Evolutionary conservation across 305 asterid genomes (phyloP).

Genomic region (Andrographis paniculata): DNA sequence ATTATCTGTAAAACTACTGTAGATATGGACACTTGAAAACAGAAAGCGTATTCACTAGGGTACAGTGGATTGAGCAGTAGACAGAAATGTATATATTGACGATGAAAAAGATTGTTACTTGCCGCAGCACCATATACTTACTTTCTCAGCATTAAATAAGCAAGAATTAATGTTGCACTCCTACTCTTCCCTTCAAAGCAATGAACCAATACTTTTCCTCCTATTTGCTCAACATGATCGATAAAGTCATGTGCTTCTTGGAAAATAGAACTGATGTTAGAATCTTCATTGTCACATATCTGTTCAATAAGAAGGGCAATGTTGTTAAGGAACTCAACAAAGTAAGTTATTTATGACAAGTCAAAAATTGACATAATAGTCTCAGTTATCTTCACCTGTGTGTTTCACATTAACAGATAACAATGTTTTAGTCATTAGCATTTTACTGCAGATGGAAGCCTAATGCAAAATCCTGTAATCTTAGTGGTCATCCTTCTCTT

Average conservation of each 20-base stretch:
- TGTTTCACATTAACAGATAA: no score
- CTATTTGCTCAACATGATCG: slow-evolving; percentile 55
- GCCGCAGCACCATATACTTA: slow-evolving; percentile 24
- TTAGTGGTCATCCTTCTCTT: no score
- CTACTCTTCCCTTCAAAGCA: slow-evolving; percentile 99
- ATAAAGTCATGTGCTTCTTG: slow-evolving; percentile 86
- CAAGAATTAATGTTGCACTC: slow-evolving; percentile 85
- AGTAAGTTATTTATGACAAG: slow-evolving; percentile 1
- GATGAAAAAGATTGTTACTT: neutral
- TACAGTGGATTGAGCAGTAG: neutral
- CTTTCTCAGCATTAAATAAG: slow-evolving; percentile 82
- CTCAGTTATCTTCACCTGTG: no score
- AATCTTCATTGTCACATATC: slow-evolving; percentile 76
- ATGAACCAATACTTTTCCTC: slow-evolving; percentile 91
- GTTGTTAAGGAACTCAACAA: no score
- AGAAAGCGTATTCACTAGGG: neutral
- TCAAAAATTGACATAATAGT: neutral
- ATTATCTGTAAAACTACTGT: no score
- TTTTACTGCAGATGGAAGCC: no score
- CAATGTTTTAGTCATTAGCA: no score
- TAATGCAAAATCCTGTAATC: no score
- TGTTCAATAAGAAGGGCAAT: slow-evolving; percentile 23
- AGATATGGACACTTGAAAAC: no score
- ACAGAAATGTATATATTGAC: neutral
- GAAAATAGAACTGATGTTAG: slow-evolving; percentile 65